A percentile compares a stretch with the other conserved stretches of the same genome.
Evolutionary conservation across 208 protist species (phyloP).

Genomic region (Trypanosoma brucei): DNA sequence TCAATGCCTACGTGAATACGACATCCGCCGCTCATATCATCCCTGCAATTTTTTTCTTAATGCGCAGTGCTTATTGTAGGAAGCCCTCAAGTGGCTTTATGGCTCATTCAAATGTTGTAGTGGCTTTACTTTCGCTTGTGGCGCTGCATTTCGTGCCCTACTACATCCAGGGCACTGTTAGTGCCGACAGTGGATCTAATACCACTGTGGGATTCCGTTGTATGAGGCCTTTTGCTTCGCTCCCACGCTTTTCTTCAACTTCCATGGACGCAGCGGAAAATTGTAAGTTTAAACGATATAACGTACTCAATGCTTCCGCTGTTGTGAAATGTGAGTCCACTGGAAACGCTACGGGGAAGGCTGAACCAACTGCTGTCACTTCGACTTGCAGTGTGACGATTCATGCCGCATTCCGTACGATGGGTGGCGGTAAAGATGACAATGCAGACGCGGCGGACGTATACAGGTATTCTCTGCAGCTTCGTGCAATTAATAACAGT

Average conservation of each 20-base stretch:
- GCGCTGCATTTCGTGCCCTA: too few species aligned
- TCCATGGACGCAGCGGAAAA: conserved; percentile 31
- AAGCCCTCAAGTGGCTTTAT: background rate
- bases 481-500: conserved; percentile 29
- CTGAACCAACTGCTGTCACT: background rate
- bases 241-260: conserved; percentile 31
- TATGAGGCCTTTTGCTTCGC: conserved; percentile 40
- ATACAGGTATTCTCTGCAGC: conserved; percentile 47
- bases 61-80: too few species aligned
- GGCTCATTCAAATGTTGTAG: background rate
- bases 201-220: conserved; percentile 36
- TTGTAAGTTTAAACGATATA: conserved; percentile 59
- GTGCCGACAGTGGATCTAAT: background rate
- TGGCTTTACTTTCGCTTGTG: background rate
- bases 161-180: background rate
- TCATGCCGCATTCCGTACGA: conserved; percentile 15
- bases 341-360: background rate
- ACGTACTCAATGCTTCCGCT: conserved; percentile 34
- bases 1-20: too few species aligned
- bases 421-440: background rate
- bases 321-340: conserved; percentile 23
- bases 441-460: conserved; percentile 25
- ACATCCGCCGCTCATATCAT: too few species aligned
- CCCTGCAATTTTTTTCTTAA: too few species aligned
- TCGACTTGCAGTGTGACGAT: conserved; percentile 22